Base-by-base conservation (phyloP, 352 stramenopile species). In the Pythium periplocum region DNA sequence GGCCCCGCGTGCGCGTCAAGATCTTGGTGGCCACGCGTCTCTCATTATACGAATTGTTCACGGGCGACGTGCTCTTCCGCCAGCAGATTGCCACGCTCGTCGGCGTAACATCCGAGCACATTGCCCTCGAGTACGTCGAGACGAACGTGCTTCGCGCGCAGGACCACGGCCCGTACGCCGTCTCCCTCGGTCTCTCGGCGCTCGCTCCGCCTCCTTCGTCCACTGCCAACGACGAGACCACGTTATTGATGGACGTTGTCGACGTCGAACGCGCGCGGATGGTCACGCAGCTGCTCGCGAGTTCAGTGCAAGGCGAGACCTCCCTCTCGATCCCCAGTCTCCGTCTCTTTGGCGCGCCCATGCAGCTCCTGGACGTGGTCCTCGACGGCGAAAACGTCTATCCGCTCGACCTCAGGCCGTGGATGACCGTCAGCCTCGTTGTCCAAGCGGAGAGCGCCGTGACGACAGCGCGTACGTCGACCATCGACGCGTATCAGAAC, bases 331-430 rank as follows among this genome's bases (percentile, higher is more conserved):
- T 74, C 31, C 5, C 48, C 4, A 63, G 41, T 48, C 51, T 74
- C 2, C 44, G 51, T 10, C 39, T 70, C 7, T 74, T 74, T 48
- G 66, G 55, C 6, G 17, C 41, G 2, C 45, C 51, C 2, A 57
- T 64, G 51, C 17, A 57, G 32, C 31, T 74, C 6, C 26, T 68
- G 0, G 57, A 59, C 34, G 49, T 58, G 2, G 30, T 26, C 9
- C 39, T 70, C 32, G 66, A 71, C 12, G 66, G 66, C 6, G 66
- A 74, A 37, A 7, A 17, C 6, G 68, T 74, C 50, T 68, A 68
- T 43, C 54, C 45, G 11, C 51, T 74, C n/a, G 66, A 74, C 36
- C 44, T 64, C 2, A 68, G 47, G 37, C 62, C 66, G 6, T 74
- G 61, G 66, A 39, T 70, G 4, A 45, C 40, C 8, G 47, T 61